Percentiles rank a stretch among this genome's conserved stretches.
Conservation (phyloP, 257 asterid genomes). For the Solanum lycopersicoides region DNA sequence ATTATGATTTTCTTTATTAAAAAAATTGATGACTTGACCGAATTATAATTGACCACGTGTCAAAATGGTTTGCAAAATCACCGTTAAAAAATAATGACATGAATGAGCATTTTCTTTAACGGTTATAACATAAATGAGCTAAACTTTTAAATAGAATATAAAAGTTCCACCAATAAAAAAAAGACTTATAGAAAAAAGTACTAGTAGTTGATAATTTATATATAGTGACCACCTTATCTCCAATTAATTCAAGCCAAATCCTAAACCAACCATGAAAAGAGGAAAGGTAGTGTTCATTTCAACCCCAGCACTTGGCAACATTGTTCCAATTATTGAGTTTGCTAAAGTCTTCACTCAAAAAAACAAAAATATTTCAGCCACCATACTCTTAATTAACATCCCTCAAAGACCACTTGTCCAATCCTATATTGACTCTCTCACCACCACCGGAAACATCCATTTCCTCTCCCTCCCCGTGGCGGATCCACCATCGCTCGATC, state of each 20-base stretch:
- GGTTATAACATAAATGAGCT: too few species aligned
- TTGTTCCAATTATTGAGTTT: conserved; percentile 8
- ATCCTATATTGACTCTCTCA: neutral
- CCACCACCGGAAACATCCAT: neutral
- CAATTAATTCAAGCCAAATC: neutral
- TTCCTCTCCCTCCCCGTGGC: neutral
- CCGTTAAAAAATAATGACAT: too few species aligned
- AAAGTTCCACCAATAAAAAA: neutral
- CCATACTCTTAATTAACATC: neutral
- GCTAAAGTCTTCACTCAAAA: neutral
- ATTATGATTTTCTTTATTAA: too few species aligned
- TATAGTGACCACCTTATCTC: neutral
- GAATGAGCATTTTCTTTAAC: too few species aligned
- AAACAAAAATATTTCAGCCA: neutral
- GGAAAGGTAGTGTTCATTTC: conserved; percentile 4
- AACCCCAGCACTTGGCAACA: conserved; percentile 7
- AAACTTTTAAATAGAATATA: too few species aligned
- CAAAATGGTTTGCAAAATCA: too few species aligned
- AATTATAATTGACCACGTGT: too few species aligned
- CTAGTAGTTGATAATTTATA: neutral
- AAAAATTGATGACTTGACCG: too few species aligned
- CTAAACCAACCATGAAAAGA: neutral
- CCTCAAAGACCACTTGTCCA: conserved; percentile 5
- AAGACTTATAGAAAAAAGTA: too few species aligned
- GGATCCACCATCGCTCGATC: conserved; percentile 3